Conservation (phyloP, 2,329 filamentous ascomycete genomes). For the Aspergillus costaricaensis region DNA sequence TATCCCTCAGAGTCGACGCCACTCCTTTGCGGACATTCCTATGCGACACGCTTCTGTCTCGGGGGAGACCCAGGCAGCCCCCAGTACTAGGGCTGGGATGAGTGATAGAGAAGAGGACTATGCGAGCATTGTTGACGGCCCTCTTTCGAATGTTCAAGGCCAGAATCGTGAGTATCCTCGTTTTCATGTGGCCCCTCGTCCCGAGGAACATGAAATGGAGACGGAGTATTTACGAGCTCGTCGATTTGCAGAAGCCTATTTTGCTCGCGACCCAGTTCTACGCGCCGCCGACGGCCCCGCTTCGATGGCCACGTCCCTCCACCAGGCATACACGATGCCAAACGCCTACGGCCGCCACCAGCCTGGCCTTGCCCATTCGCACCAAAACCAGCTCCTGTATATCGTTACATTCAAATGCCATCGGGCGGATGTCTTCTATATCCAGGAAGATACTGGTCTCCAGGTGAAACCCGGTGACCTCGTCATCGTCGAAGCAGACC, state of each 20-base stretch:
- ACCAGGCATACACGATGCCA: constrained; percentile 43
- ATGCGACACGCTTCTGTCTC: constrained; percentile 49
- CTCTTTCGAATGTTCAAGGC: constrained; percentile 39
- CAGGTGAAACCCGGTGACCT: constrained; percentile 88
- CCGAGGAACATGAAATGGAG: constrained; percentile 35
- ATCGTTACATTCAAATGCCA: constrained; percentile 97
- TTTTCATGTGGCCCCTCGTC: constrained; percentile 36
- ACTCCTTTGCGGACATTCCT: constrained; percentile 55
- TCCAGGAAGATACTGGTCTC: constrained; percentile 91
- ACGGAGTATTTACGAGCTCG: constrained; percentile 43
- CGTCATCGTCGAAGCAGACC: constrained; percentile 96
- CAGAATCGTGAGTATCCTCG: constrained; percentile 47
- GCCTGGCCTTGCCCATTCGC: constrained; percentile 37
- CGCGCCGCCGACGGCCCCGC: constrained; percentile 38
- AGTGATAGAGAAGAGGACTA: constrained; percentile 42
- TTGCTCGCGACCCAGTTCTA: constrained; percentile 41
- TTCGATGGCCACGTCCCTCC: constrained; percentile 39
- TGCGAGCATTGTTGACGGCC: constrained; percentile 38
- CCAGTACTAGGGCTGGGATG: constrained; percentile 25
- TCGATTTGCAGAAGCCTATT: constrained; percentile 48
- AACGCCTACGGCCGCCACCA: constrained; percentile 42
- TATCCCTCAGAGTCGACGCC: constrained; percentile 52
- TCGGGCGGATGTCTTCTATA: constrained; percentile 93
- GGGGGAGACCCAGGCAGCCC: constrained; percentile 32
- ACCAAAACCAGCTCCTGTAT: constrained; percentile 56